Evolutionary conservation across 129 eudicot species (phyloP), one percentile per base, ranked within the genome.

Genomic region (Deinandra increscens): DNA sequence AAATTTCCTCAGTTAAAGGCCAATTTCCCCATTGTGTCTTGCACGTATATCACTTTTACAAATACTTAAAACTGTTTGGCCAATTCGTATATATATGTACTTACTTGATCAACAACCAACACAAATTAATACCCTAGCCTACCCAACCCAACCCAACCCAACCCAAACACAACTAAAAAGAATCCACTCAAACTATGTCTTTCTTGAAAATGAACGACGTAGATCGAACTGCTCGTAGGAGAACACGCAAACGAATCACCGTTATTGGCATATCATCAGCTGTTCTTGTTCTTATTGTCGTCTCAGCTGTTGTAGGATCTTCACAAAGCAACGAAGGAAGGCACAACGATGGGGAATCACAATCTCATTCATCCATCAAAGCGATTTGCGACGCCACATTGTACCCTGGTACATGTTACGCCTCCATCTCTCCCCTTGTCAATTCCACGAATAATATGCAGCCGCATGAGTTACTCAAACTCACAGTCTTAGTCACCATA

Each of bases 371-470:
- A 0, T 81, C 90, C 4, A 45, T 89, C 36, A 84, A 81, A 62
- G 86, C 90, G 0, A 70, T 79, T 64, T 86, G 96, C 45, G 69
- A 75, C 31, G 39, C 43, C 41, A 89, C 96, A 0, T 73, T 86
- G 69, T 79, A 86, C 74, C 90, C 89, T 0, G 83, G 75, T 14
- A 69, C 87, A 5, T 89, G 96, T 66, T 74, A 74, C 80, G 22
- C 7, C 15, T 83, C 87, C 42, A 71, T 89, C 0, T 18, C 81
- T 39, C 83, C 90, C 0, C 33, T 63, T 3, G 69, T 51, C 7
- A 81, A 71, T 5, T 74, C 89, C 1, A 78, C 75, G 61, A 38
- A 45, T 7, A 38, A 45, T 7, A 43, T 89, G 12, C 59, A 80
- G 5, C 92, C 84, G 0, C 69, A 77, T 17, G 78, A 76, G 49